A percentile compares a stretch with the other conserved stretches of the same genome.
phyloP scores from a whole-genome alignment of 164 flowering plant species.

The Sextonia rubra region DNA sequence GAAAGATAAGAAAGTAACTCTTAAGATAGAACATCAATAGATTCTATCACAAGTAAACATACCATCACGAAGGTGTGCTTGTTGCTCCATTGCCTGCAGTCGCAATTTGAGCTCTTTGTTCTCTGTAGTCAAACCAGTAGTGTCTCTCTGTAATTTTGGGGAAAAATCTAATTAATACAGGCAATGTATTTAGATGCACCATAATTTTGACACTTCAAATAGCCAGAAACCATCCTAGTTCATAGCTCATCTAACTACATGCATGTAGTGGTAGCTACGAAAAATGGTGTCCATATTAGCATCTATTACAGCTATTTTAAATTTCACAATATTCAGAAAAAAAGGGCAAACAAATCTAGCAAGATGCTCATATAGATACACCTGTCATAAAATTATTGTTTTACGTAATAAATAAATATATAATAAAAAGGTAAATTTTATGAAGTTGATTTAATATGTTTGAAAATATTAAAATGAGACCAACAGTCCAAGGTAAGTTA shows the following conservation, averaged over 20 bases:
- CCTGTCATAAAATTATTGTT: background rate
- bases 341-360: background rate
- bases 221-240: background rate
- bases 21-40: background rate
- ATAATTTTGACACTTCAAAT: background rate
- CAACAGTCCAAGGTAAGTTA: no score
- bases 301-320: background rate
- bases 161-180: background rate
- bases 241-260: background rate
- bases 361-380: background rate
- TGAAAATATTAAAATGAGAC: no score
- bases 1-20: background rate
- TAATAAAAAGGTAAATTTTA: no score
- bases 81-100: constrained; percentile 90
- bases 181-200: background rate
- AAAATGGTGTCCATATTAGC: background rate
- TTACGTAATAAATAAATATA: no score
- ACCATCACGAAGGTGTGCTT: constrained; percentile 97
- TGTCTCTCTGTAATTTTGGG: constrained; percentile 66
- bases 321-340: background rate
- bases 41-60: constrained; percentile 8
- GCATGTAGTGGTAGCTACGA: no score
- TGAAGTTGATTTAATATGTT: background rate
- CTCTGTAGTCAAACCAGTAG: constrained; percentile 66
- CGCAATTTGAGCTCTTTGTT: constrained; percentile 91